Evolutionary conservation across 1,284 basidiomycete species (phyloP), one percentile per base, ranked within the genome.

Genomic region (Crepidotus sp.): DNA sequence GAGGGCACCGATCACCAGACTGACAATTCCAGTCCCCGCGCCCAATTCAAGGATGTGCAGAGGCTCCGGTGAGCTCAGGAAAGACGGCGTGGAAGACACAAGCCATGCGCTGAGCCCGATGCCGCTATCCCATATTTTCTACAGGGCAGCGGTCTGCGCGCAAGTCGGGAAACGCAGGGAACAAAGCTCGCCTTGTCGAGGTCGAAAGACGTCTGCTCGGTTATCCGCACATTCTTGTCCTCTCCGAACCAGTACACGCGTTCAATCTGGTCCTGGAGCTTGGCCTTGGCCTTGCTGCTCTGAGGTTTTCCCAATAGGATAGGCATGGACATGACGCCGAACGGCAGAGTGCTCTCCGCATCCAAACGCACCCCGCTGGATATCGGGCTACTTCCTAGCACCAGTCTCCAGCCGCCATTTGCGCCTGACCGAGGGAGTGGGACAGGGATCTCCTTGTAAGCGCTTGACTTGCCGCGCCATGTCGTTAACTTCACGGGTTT

Each of bases 81-180:
- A 47, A 2, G 77, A 70, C n/a, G 80, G 57, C 0, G 56, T 55
- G 1, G 67, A 51, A 40, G 52, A 51, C 11, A 70, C 63, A 13
- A 91, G 65, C 85, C 86, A 91, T 0, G 84, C 76, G 44, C 80
- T 78, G 17, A 91, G 64, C 1, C 84, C 87, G 36, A 91, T 71
- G 1, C 88, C 89, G 44, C 87, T 92, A 60, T 93, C 90, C 90
- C 89, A 92, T 40, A 92, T 75, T 87, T 92, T 93, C 89, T 92
- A 65, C 25, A 51, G 43, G 40, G 14, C 43, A 38, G 33, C 29
- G 49, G 54, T 60, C 58, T 52, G 59, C 46, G 53, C 50, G 54
- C 51, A 59, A 48, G 57, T 50, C 52, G 30, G 49, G 11, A 18
- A 29, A 26, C 21, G 25, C 27, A 36, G 26, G 25, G 3, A 8